Base-by-base conservation (phyloP, 2,329 filamentous ascomycete species). In the Aspergillus eucalypticola region DNA sequence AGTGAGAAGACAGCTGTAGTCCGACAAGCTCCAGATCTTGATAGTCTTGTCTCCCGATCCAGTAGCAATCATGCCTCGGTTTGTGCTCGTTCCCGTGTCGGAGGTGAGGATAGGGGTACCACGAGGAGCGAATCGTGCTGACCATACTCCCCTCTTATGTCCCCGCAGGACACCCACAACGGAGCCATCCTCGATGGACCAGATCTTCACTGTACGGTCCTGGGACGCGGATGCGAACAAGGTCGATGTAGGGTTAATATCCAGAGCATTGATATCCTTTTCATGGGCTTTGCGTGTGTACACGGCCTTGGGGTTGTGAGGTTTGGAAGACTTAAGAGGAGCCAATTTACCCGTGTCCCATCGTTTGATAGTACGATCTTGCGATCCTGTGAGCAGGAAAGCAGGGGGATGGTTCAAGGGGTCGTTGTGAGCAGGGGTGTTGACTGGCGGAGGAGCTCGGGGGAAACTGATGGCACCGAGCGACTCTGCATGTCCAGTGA, bases 251-350 rank as follows among this genome's bases (percentile, higher is more conserved):
- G 87, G 84, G 64, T 92, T 91, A 10, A 95, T 83, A 65, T 96
- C 92, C 54, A 99, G 85, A 2, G 95, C 92, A 69, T 99, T 99
- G 77, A 99, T 99, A 67, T 99, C 95, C 74, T 99, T 99, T 72
- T 99, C 95, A 76, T 99, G 95, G 1, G 95, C 95, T 76, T 97
- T 96, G 59, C 95, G 86, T 1, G 95, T 98, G 75, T 91, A 99
- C 4, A 88, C 78, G 42, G 91, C 91, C 67, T 79, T 79, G 3
- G 73, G 73, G 8, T 69, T 64, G 54, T 75, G 73, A n/a, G 74
- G 71, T 41, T 67, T 72, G 8, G 69, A 68, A 10, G 69, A 65
- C 48, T 70, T 70, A 8, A 87, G 79, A 8, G 84, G 82, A 59
- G 84, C 83, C 61, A 84, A 74, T 41, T 85, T 84, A 1, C 87